Evolutionary conservation across 2,329 filamentous ascomycete genomes (phyloP).

Genomic region (Moelleriella libera): DNA sequence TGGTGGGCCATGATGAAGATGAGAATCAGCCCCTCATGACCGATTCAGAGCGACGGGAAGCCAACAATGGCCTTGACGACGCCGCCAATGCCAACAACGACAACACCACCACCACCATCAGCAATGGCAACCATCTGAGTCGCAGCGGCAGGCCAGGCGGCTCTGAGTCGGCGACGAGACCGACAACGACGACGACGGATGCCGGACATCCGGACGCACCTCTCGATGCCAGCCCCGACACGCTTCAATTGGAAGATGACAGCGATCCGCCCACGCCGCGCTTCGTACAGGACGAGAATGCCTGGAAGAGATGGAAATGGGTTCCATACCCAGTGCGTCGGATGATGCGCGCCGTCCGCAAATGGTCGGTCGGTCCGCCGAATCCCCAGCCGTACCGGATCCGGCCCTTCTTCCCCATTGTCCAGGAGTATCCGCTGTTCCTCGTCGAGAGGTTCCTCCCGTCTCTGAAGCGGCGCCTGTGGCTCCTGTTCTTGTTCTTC

Average conservation of each 20-base stretch:
- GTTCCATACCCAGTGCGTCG: conserved; percentile 41
- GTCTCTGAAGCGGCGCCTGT: conserved; percentile 40
- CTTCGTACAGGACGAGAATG: conserved; percentile 41
- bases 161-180: neutral
- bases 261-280: conserved; percentile 36
- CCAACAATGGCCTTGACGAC: conserved; percentile 10
- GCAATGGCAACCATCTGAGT: too few relatives aligned
- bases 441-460: conserved; percentile 51
- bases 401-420: conserved; percentile 43
- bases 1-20: conserved; percentile 17
- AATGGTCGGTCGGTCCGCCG: conserved; percentile 43
- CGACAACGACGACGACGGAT: conserved; percentile 3
- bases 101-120: too few relatives aligned
- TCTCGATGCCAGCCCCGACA: conserved; percentile 17
- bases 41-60: conserved; percentile 16
- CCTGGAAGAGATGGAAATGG: conserved; percentile 38
- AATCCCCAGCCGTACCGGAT: conserved; percentile 34
- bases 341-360: conserved; percentile 22
- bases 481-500: conserved; percentile 45
- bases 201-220: conserved; percentile 27
- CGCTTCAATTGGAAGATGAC: conserved; percentile 30
- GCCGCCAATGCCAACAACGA: neutral
- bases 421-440: conserved; percentile 53
- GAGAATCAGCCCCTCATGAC: conserved; percentile 26
- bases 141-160: too few relatives aligned